Evolutionary conservation across 1,284 basidiomycete genomes (phyloP).

Genomic region (Leccinum olivaceoglutinosum): DNA sequence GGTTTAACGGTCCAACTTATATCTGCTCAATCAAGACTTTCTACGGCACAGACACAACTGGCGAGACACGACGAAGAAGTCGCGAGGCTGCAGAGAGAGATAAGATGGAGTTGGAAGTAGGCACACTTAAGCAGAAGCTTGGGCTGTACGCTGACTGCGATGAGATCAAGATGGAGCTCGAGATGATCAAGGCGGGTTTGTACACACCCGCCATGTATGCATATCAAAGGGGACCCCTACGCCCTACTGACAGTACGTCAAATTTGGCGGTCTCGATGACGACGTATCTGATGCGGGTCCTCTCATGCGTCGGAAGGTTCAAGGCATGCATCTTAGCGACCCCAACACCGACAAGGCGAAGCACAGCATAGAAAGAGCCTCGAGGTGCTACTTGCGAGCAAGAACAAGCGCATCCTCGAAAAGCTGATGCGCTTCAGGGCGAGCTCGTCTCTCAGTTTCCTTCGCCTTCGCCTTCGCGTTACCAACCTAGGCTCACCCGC

Average conservation of each 20-base stretch:
- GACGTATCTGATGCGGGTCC: slow-evolving; percentile 48
- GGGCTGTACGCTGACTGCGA: slow-evolving; percentile 83
- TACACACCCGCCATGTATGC: neutral
- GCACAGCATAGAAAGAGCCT: slow-evolving; percentile 75
- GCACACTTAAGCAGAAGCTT: slow-evolving; percentile 61
- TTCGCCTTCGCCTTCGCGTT: neutral
- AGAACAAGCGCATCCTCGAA: slow-evolving; percentile 92
- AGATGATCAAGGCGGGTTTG: slow-evolving; percentile 85
- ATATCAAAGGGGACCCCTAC: neutral
- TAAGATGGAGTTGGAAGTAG: slow-evolving; percentile 52
- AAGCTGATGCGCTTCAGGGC: slow-evolving; percentile 90
- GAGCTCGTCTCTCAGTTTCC: slow-evolving; percentile 15
- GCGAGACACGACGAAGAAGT: slow-evolving; percentile 16
- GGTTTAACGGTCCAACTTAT: slow-evolving; percentile 18
- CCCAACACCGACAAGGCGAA: slow-evolving; percentile 84
- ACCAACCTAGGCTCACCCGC: neutral
- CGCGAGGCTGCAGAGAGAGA: slow-evolving; percentile 18
- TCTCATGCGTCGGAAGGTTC: slow-evolving; percentile 25
- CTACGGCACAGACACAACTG: slow-evolving; percentile 17
- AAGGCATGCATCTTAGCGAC: slow-evolving; percentile 64
- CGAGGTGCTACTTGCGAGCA: slow-evolving; percentile 79
- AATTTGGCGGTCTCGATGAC: slow-evolving; percentile 83
- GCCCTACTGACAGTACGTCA: slow-evolving; percentile 66
- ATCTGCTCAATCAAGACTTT: slow-evolving; percentile 20
- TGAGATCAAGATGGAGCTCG: slow-evolving; percentile 92